Conservation (phyloP, 2,329 filamentous ascomycete genomes). For the Ophiosphaerella narmari region DNA sequence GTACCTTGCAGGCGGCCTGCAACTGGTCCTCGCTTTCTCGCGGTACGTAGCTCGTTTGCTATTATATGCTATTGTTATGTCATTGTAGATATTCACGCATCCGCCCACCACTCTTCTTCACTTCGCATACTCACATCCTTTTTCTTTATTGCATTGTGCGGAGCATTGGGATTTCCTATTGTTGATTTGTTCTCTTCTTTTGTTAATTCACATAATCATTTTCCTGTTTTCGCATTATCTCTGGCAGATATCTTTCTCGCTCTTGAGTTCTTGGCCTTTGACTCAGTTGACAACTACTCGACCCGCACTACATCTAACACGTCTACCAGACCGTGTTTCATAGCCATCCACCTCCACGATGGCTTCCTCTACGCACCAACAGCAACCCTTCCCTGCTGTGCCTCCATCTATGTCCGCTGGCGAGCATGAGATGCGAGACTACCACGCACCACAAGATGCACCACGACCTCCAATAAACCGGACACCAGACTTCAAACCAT, state of each 20-base stretch:
- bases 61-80: conserved; percentile 15
- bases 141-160: conserved; percentile 46
- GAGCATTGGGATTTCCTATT: conserved; percentile 32
- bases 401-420: conserved; percentile 64
- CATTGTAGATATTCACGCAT: conserved; percentile 32
- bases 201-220: conserved; percentile 25
- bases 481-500: conserved; percentile 78
- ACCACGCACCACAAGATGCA: conserved; percentile 60
- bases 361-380: conserved; percentile 58
- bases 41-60: conserved; percentile 41
- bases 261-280: conserved; percentile 2
- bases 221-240: conserved; percentile 24
- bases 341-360: conserved; percentile 41
- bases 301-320: conserved; percentile 35
- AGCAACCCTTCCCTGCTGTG: conserved; percentile 59
- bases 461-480: conserved; percentile 64
- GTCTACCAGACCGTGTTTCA: conserved; percentile 36
- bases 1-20: conserved; percentile 41
- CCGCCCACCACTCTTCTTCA: conserved; percentile 19
- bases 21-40: conserved; percentile 46
- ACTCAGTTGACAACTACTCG: conserved; percentile 1
- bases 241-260: conserved; percentile 33
- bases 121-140: conserved; percentile 25
- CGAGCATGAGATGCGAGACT: conserved; percentile 65
- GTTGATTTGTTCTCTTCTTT: neutral